A percentile compares a stretch with the other conserved stretches of the same genome.
Evolutionary conservation across 331 rosid genomes (phyloP).

Genomic region (Erythrophleum ivorense): DNA sequence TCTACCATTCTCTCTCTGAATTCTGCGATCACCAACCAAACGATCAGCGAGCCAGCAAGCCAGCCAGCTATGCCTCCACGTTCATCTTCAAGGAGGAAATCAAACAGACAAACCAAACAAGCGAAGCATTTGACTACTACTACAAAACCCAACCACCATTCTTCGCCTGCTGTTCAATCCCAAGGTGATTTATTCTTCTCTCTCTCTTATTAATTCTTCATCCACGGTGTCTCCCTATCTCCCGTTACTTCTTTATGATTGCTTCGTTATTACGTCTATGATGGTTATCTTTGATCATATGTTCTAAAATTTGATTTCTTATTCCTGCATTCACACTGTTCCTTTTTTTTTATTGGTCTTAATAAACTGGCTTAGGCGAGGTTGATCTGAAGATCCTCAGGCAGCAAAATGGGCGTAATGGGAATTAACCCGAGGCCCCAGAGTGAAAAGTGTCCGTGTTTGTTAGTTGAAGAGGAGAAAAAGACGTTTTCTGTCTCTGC

Average conservation of each 20-base stretch:
- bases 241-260: neutral
- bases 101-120: slow-evolving; percentile 37
- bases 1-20: slow-evolving; percentile 5
- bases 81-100: slow-evolving; percentile 41
- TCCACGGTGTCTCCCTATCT: slow-evolving; percentile 5
- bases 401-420: slow-evolving; percentile 14
- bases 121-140: slow-evolving; percentile 3
- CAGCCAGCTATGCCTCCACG: slow-evolving; percentile 44
- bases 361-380: neutral
- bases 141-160: slow-evolving; percentile 48
- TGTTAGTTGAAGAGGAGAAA: slow-evolving; percentile 36
- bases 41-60: neutral
- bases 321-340: neutral
- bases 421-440: slow-evolving; percentile 19
- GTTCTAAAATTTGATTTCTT: neutral
- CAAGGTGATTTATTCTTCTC: slow-evolving; percentile 18
- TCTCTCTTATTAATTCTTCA: neutral
- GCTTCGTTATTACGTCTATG: neutral
- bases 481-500: slow-evolving; percentile 28
- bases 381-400: neutral
- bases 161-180: slow-evolving; percentile 51
- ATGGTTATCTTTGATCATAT: slow-evolving; percentile 17
- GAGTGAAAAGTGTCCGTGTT: slow-evolving; percentile 5
- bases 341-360: neutral
- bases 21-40: neutral